These are phyloP conservation scores for Cairneyella variabilis DNA, from an alignment of 495 filamentous ascomycete genomes.

Conservation along the genomic window DNA sequence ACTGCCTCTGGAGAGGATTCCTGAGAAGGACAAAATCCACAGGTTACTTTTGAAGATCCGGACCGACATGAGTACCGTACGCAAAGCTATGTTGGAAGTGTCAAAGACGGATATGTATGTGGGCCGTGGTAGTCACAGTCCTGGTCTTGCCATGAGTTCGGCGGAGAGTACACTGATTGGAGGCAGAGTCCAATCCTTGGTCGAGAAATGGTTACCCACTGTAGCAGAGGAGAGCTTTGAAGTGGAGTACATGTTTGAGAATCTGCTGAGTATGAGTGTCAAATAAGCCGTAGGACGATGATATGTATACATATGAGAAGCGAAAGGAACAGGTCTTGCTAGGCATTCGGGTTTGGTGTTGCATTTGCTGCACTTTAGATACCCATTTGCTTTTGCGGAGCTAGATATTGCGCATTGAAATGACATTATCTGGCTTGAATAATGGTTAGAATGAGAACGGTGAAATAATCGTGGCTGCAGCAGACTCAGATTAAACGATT, in stretches of 20 bases:
- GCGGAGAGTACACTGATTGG: conserved; percentile 3
- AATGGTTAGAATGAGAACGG: no score
- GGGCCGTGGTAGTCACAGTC: not conserved
- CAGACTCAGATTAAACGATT: no score
- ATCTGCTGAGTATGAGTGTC: not conserved
- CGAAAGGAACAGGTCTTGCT: not conserved
- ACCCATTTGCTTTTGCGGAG: not conserved
- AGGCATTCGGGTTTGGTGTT: not conserved
- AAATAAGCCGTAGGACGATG: not conserved
- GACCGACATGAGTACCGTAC: not conserved
- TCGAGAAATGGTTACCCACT: conserved; percentile 9
- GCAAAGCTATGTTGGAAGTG: not conserved
- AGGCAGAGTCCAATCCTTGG: conserved; percentile 4
- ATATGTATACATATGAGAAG: not conserved
- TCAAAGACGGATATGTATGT: conserved; percentile 11
- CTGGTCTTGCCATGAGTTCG: conserved; percentile 5
- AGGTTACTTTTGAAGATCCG: conserved; percentile 6
- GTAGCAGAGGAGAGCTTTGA: conserved; percentile 4
- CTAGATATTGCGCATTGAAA: no score
- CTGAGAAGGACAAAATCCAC: conserved; percentile 27
- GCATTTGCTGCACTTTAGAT: not conserved
- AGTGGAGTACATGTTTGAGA: conserved; percentile 19
- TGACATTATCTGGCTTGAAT: no score
- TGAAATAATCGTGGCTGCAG: no score
- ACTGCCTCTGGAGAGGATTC: conserved; percentile 41